Base-by-base conservation (phyloP, 2,329 filamentous ascomycete species). In the Emericellopsis cladophorae region DNA sequence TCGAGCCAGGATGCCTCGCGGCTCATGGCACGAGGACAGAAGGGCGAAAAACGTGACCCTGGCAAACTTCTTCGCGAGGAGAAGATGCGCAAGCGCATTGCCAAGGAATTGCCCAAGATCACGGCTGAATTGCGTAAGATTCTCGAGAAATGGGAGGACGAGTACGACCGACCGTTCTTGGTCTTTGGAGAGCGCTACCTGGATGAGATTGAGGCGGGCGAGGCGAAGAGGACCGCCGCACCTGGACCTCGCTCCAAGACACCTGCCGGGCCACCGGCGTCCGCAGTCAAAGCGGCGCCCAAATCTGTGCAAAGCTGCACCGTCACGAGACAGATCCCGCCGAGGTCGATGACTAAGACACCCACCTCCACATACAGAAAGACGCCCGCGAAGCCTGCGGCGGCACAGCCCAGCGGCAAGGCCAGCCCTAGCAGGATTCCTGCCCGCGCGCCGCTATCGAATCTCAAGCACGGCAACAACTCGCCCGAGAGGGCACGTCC, bases 71-170 rank as follows among this genome's bases (percentile, higher is more conserved):
- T 98, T 40, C 76, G 92, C 24, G 92, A 98, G 57, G 92, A 98
- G 65, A 98, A 96, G 73, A 94, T 95, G 86, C 80, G 92, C 45
- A 98, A 98, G 74, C 76, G 89, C 43, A 95, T 98, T 46, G 76
- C 89, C 22, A 98, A 96, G 61, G 92, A 98, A 55, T 68, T 98
- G 24, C 92, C 92, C 42, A 96, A 94, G 66, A 73, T 98, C 35
- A 81, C 90, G 43, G 74, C 73, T 1, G 88, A 96, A n/a, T 65
- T 98, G 44, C 76, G 76, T 48, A 90, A 81, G 57, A 71, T 75
- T n/a, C 72, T 98, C 23, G 84, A 90, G 56, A 66, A 72, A 36
- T 98, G 87, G 80, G 92, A 98, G 57, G 83, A 94, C 40, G 92
- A 96, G 55, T 95, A 90, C 57, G 90, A 88, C 4, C 79, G 88